Conservation (phyloP, 2,329 filamentous ascomycete genomes). For the Fulvia fulva region DNA sequence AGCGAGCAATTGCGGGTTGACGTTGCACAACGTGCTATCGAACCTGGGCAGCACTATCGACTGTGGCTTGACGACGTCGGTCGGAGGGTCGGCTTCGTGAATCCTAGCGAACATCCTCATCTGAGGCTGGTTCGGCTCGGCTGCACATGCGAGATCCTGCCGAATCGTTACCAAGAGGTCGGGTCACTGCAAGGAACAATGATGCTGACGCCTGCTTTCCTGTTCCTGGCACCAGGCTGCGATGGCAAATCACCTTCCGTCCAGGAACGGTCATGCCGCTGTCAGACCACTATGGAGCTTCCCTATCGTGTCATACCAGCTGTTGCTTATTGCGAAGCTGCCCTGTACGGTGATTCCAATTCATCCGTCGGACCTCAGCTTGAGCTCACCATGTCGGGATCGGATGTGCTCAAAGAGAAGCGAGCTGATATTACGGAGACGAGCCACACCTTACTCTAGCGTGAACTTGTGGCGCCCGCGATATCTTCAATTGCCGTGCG, state of each 20-base stretch:
- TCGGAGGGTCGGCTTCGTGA: neutral
- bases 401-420: neutral
- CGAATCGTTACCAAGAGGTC: neutral
- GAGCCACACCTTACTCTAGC: neutral
- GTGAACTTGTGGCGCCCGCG: neutral
- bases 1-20: neutral
- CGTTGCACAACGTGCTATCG: neutral
- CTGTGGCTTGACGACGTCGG: neutral
- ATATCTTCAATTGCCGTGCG: neutral
- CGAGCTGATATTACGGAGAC: neutral
- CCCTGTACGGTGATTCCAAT: neutral
- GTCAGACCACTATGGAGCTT: neutral
- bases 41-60: neutral
- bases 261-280: neutral
- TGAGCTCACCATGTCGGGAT: no score
- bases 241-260: neutral
- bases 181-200: neutral
- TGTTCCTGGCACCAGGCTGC: neutral
- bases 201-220: neutral
- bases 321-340: neutral
- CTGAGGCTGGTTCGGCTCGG: neutral
- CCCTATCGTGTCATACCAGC: neutral
- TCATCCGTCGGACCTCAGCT: no score
- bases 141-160: neutral
- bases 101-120: neutral